phyloP scores from a whole-genome alignment of 2,329 filamentous ascomycete genomes.

The Cordyceps pruinosa region DNA sequence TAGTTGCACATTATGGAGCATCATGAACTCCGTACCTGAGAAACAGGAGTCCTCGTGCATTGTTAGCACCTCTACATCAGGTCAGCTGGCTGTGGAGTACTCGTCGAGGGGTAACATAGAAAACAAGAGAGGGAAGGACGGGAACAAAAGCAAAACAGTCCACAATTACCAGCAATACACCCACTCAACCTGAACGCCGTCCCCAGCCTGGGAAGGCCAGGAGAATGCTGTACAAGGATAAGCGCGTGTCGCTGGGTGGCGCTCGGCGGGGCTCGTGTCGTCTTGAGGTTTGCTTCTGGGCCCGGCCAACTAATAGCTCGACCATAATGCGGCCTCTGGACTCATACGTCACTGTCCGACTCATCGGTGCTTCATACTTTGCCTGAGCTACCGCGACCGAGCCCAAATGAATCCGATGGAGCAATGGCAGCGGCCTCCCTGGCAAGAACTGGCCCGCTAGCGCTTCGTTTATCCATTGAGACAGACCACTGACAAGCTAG shows the following conservation, averaged over 20 bases:
- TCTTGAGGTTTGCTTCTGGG: not conserved
- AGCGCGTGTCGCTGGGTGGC: conserved; percentile 8
- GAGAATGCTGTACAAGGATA: not conserved
- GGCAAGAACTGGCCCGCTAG: not conserved
- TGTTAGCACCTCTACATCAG: no score
- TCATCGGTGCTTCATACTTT: not conserved
- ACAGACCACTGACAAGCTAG: not conserved
- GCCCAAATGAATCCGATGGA: no score
- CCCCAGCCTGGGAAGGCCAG: not conserved
- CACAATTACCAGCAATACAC: not conserved
- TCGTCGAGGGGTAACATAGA: no score
- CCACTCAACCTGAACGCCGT: not conserved
- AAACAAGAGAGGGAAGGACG: not conserved
- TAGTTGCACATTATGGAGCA: no score
- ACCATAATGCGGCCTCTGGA: not conserved
- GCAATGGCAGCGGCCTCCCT: not conserved
- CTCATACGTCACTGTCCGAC: not conserved
- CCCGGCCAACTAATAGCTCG: not conserved
- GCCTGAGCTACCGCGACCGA: not conserved
- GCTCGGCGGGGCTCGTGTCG: not conserved
- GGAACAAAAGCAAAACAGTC: not conserved
- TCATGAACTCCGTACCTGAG: no score
- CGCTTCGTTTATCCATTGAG: not conserved
- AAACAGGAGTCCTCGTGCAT: no score
- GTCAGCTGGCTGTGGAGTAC: no score